These are phyloP conservation scores for Exobasidium cylindrosporum DNA, from an alignment of 1,284 basidiomycete genomes.

Conservation along the genomic window DNA sequence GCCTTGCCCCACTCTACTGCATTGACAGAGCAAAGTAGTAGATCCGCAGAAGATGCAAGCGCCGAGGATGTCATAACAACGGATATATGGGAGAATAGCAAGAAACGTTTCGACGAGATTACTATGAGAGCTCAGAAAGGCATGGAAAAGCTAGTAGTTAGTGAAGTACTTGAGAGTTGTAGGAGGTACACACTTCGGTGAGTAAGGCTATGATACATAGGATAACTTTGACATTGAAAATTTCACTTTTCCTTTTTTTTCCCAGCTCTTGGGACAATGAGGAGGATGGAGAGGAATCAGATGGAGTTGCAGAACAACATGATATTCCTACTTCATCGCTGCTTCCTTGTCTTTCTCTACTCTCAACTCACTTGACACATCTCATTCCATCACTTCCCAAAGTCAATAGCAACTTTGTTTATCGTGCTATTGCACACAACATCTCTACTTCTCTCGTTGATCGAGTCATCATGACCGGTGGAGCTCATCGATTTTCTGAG, in stretches of 20 bases:
- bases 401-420: slow-evolving; percentile 28
- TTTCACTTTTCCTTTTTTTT: too few relatives aligned
- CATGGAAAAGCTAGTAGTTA: slow-evolving; percentile 34
- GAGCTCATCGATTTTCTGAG: slow-evolving; percentile 13
- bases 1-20: not conserved
- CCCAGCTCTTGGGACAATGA: slow-evolving; percentile 1
- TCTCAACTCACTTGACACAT: slow-evolving; percentile 38
- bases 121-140: slow-evolving; percentile 19
- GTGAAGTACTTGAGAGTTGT: slow-evolving; percentile 39
- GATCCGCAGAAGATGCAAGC: not conserved
- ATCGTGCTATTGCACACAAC: slow-evolving; percentile 27
- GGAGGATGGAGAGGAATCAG: not conserved
- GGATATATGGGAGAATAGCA: slow-evolving; percentile 30
- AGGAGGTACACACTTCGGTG: slow-evolving; percentile 21
- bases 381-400: slow-evolving; percentile 34
- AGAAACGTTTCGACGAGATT: slow-evolving; percentile 30
- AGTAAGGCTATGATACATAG: too few relatives aligned
- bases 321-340: slow-evolving; percentile 36
- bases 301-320: slow-evolving; percentile 6
- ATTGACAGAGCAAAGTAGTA: too few relatives aligned
- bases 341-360: slow-evolving; percentile 36
- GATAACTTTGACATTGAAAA: too few relatives aligned
- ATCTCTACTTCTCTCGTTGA: slow-evolving; percentile 34
- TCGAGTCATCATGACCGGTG: slow-evolving; percentile 33
- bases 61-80: not conserved